Evolutionary conservation across 2,329 filamentous ascomycete genomes (phyloP), one percentile per base, ranked within the genome.

Genomic region (Sclerotinia subarctica): DNA sequence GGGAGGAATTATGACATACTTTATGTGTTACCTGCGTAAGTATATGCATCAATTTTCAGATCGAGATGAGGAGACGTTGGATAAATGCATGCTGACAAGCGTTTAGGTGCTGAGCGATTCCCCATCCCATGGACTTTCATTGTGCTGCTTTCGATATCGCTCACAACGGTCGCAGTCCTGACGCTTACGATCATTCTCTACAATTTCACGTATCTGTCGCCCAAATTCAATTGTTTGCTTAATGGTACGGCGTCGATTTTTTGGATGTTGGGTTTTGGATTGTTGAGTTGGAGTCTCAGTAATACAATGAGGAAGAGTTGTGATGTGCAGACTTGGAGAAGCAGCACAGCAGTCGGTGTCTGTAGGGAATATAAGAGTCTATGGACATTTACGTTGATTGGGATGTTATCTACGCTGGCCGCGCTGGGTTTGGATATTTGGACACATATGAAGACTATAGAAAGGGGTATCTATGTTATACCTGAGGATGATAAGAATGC

Each of bases 61-160:
- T 51, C 8, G 11, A 42, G 44, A 26, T 46, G 35, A 13, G 6
- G 32, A 21, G 13, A 42, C 49, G 52, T 38, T 17, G 21, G 49
- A 51, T 47, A 11, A 10, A 49, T 32, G 51, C 42, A 44, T 65
- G 29, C 65, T 60, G 44, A 66, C 42, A 51, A 21, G 60, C 19
- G 26, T 63, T 29, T 26, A 74, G 71, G 69, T 59, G 26, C 64
- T 24, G 75, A 74, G 54, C 51, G 70, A 19, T 72, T 71, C 58
- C 13, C 66, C 2, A 72, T 75, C 21, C 74, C 74, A 32, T 76
- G 75, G 75, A 76, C 73, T 17, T 76, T 76, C 35, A 73, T 76
- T 49, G 67, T 72, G 68, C 71, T 76, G 17, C 54, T 76, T 2
- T 56, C 69, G 15, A 68, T 76, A 29, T 76, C 75, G 3, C 64